Evolutionary conservation across 148 eudicot species (phyloP), one percentile per base, ranked within the genome.

Genomic region (Suaeda aralocaspica): DNA sequence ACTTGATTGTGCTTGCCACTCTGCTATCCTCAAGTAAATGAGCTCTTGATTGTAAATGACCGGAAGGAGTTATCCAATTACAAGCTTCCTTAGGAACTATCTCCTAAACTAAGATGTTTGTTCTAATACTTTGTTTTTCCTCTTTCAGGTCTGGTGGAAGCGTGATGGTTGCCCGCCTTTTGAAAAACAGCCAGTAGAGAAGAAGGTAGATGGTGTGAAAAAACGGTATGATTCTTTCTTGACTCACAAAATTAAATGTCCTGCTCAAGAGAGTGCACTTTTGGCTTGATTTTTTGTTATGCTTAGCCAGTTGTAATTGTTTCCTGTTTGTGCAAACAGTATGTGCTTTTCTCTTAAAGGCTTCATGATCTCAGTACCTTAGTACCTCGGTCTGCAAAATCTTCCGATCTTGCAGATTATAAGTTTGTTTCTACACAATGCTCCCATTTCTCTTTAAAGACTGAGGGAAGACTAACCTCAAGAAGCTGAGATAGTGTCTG

Each of bases 91-190:
- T 36, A 36, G 25, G 36, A 21, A 60, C 4, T 18, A 34, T 62
- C 26, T 36, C 21, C 36, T 5, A 6, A 58, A 58, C 18, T 29
- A 16, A 42, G 49, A 41, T 4, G 19, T 8, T 6, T 14, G 18
- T 45, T 49, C 18, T 8, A 19, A 4, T 19, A 49, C 6, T n/a
- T 9, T 62, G 6, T 42, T 36, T 33, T 44, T 70, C 66, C 31
- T 62, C 67, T 78, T 42, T 57, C 66, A 94, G 98, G 97, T 94
- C 7, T 94, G 98, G 98, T 94, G 98, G 98, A 94, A 94, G 74
- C 95, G 97, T 66, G 98, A 94, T 84, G 97, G 96, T 72, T 94
- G 98, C 80, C 88, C 85, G 28, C 86, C 98, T 61, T 94, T 91
- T 80, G 98, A 94, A 71, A 89, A 94, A 75, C 91, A 77, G 69